Conservation (phyloP, 306 rosid species). For the Vigna mungo region DNA sequence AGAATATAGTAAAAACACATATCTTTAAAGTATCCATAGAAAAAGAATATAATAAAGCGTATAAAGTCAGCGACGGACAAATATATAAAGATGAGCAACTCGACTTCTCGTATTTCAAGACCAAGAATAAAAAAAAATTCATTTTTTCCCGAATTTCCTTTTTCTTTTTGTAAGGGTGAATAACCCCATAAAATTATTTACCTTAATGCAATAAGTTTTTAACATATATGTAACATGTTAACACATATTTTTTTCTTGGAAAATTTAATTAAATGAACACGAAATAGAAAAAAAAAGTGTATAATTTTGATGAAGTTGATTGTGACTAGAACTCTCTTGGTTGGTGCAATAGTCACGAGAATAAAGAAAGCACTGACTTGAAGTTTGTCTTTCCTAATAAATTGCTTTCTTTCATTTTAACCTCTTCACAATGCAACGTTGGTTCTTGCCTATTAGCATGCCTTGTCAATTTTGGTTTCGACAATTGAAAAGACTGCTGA, state of each 20-base stretch:
- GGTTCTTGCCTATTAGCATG: background rate
- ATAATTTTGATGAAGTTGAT: background rate
- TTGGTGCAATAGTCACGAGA: slow-evolving; percentile 37
- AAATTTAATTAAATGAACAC: too few species aligned
- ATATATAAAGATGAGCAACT: background rate
- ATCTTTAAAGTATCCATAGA: slow-evolving; percentile 35
- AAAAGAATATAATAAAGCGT: slow-evolving; percentile 45
- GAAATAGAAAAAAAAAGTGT: too few species aligned
- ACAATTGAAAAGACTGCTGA: slow-evolving; percentile 22
- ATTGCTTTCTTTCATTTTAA: background rate
- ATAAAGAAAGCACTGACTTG: slow-evolving; percentile 10
- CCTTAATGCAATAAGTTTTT: background rate
- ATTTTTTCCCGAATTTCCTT: background rate
- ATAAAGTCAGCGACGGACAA: slow-evolving; percentile 23
- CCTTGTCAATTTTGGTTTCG: slow-evolving; percentile 21
- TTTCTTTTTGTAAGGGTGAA: background rate
- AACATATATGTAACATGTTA: too few species aligned
- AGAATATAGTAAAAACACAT: slow-evolving; percentile 4
- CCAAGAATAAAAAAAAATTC: background rate
- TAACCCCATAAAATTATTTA: background rate
- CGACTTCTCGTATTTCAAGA: slow-evolving; percentile 26
- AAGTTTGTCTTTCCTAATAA: slow-evolving; percentile 5
- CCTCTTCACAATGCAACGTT: slow-evolving; percentile 20
- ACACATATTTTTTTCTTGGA: background rate
- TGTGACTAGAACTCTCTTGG: slow-evolving; percentile 10